A percentile compares a stretch with the other conserved stretches of the same genome.
Conservation (phyloP, 2,329 filamentous ascomycete species). For the Colletotrichum simmondsii region DNA sequence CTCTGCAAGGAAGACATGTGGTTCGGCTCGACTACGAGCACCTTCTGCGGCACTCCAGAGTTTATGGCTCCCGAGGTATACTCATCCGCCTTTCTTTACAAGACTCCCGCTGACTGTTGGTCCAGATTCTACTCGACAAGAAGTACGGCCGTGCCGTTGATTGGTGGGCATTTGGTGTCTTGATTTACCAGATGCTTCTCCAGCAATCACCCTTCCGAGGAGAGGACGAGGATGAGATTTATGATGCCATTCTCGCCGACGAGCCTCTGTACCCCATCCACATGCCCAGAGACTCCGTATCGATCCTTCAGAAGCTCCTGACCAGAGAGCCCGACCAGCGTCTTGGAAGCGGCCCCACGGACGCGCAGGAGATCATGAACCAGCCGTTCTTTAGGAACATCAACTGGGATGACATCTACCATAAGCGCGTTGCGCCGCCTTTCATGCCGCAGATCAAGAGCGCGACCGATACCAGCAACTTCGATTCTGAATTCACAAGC, state of each 20-base stretch:
- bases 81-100: conserved; percentile 15
- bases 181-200: conserved; percentile 99
- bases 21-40: conserved; percentile 96
- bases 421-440: conserved; percentile 90
- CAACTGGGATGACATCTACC: conserved; percentile 98
- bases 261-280: conserved; percentile 98
- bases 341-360: conserved; percentile 92
- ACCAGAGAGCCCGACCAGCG: conserved; percentile 94
- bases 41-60: conserved; percentile 98
- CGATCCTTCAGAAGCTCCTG: conserved; percentile 95
- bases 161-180: conserved; percentile 99
- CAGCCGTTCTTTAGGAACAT: conserved; percentile 98
- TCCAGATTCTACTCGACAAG: conserved; percentile 93
- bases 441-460: conserved; percentile 92
- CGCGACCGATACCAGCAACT: conserved; percentile 98
- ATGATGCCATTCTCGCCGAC: conserved; percentile 97
- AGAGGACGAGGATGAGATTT: conserved; percentile 99
- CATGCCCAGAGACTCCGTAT: conserved; percentile 98
- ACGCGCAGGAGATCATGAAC: conserved; percentile 98
- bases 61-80: conserved; percentile 98
- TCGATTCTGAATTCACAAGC: conserved; percentile 98
- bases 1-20: conserved; percentile 99
- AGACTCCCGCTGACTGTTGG: conserved; percentile 43
- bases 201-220: conserved; percentile 99
- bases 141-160: conserved; percentile 98